Percentiles rank a stretch among this genome's conserved stretches.
These are phyloP conservation scores for Fusarium sp. DNA, from an alignment of 2,329 filamentous ascomycete genomes.

Conservation along the genomic window DNA sequence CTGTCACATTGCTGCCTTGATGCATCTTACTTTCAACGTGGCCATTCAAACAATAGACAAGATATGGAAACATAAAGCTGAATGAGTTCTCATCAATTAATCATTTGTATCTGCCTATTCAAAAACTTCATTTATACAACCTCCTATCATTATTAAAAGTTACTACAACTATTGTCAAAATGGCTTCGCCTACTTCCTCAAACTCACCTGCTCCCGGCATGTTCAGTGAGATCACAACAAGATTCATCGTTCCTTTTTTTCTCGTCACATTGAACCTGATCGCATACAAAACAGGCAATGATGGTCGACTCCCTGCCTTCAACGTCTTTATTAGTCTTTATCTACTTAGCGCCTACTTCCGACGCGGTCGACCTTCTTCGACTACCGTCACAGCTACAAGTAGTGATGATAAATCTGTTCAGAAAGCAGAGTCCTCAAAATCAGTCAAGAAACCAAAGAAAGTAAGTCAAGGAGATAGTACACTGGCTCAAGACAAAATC, in stretches of 20 bases:
- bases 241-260: neutral
- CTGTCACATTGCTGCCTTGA: neutral
- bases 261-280: neutral
- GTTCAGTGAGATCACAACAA: neutral
- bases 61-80: neutral
- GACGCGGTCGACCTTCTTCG: neutral
- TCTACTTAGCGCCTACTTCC: neutral
- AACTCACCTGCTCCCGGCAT: neutral
- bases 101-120: neutral
- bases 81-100: neutral
- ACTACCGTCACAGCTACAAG: neutral
- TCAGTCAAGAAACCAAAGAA: neutral
- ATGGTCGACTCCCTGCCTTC: neutral
- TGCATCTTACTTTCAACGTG: neutral
- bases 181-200: neutral
- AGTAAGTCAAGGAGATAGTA: accelerated
- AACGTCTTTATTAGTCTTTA: neutral
- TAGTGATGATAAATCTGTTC: neutral
- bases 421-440: neutral
- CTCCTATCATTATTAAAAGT: neutral
- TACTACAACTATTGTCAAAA: neutral
- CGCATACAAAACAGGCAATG: neutral
- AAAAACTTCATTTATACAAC: neutral
- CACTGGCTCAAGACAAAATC: accelerated
- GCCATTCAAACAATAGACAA: neutral